Evolutionary conservation across 331 rosid genomes (phyloP).

Genomic region (Malus hybrid): DNA sequence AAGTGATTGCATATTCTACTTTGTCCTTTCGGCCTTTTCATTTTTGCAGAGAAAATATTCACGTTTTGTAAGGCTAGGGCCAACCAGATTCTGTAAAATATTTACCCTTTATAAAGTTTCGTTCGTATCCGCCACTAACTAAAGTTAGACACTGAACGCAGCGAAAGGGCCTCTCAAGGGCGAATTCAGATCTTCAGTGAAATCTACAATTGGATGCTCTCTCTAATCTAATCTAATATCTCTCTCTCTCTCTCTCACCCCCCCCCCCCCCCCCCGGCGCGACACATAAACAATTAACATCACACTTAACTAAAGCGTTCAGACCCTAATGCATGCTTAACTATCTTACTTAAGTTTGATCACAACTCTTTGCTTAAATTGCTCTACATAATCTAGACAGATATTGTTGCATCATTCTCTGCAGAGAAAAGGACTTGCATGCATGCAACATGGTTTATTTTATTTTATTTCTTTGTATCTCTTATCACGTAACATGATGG

Average conservation of each 20-base stretch:
- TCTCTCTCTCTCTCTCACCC: background rate
- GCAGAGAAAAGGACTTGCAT: background rate
- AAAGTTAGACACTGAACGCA: conserved; percentile 1
- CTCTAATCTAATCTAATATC: background rate
- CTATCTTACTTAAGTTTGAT: background rate
- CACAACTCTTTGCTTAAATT: background rate
- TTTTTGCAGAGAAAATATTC: background rate
- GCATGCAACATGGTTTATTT: background rate
- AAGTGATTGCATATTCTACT: conserved; percentile 23
- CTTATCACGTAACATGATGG: background rate
- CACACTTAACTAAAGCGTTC: background rate
- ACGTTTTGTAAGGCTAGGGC: background rate
- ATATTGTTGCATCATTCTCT: background rate
- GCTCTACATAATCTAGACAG: background rate
- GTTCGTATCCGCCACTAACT: conserved; percentile 2
- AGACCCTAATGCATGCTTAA: background rate
- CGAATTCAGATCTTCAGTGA: conserved; percentile 27
- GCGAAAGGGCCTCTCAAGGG: conserved; percentile 6
- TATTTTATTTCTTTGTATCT: no score
- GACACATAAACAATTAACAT: no score
- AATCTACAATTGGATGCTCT: background rate
- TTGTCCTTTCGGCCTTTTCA: conserved; percentile 19
- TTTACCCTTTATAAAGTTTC: conserved; percentile 1
- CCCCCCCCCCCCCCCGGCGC: no score
- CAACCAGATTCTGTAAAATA: background rate